Base-by-base conservation (phyloP, 345 rosid species). In the Aethionema arabicum region DNA sequence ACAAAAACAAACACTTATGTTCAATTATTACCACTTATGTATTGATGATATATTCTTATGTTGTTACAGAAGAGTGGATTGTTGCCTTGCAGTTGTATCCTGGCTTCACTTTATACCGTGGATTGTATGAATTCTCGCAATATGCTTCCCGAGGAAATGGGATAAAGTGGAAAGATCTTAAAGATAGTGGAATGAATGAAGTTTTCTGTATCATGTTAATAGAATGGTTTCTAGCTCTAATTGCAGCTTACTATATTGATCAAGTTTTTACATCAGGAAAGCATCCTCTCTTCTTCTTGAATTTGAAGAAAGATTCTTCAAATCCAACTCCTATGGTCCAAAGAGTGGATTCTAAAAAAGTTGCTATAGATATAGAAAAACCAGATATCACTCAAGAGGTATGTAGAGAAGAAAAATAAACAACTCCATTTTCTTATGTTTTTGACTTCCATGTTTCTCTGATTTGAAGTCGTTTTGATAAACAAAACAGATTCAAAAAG, bases 51-150 rank as follows among this genome's bases (percentile, higher is more conserved):
- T 76, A 21, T 21, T 21, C 27, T 14, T 72, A 39, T 16, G 58
- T 31, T 49, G n/a, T 75, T 72, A 60, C 77, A 91, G 98, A 82
- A 52, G 73, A 54, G 11, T 76, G 85, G 87, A 65, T 89, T 61
- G 64, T 75, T 39, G 72, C 65, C 11, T 48, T 92, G 86, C 95
- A 92, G 83, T 64, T 92, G 68, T 92, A 79, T 74, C 98, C 98
- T n/a, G 93, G 98, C 37, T 92, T 92, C 61, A 53, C 95, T 37
- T 61, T 92, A 15, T 89, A 73, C 59, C 96, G 95, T 11, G 98
- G 98, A 11, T 59, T 92, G 64, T 89, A 92, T 41, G 95, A 92
- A 74, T 82, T 89, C 16, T 66, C 82, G 2, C 74, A 79, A 54
- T 82, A 80, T 65, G 50, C 93, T 39, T 63, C 68, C 45, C 41